These are phyloP conservation scores for Eutypella sp. DNA, from an alignment of 2,329 filamentous ascomycete species.

Conservation along the genomic window DNA sequence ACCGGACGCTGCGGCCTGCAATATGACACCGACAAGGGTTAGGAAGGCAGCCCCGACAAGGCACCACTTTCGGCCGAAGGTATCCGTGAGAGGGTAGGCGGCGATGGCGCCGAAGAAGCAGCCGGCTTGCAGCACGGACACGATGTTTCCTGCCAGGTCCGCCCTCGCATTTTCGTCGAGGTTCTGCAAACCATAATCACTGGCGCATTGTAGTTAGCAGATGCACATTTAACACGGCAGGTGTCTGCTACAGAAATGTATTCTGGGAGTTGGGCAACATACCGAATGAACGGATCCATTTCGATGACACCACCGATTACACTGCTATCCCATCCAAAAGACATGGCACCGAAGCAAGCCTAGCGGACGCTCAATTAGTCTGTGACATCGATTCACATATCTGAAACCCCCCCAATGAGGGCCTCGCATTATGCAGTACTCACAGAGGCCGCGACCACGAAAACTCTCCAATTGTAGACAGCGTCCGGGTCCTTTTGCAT, in stretches of 20 bases:
- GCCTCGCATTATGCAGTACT: constrained; percentile 16
- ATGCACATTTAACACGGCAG: too few species aligned
- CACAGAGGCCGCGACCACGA: constrained; percentile 56
- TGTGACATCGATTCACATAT: background rate
- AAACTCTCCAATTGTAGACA: constrained; percentile 67
- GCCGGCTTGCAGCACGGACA: constrained; percentile 48
- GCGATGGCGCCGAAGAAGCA: constrained; percentile 35
- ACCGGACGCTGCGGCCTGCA: constrained; percentile 55
- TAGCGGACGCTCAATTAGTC: constrained; percentile 9
- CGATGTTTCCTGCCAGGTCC: constrained; percentile 59
- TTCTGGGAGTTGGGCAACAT: constrained; percentile 20
- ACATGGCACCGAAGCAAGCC: constrained; percentile 44
- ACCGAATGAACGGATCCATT: constrained; percentile 52
- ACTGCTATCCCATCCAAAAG: constrained; percentile 59
- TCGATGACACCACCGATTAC: constrained; percentile 64
- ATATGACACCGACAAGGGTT: constrained; percentile 53
- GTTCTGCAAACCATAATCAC: too few species aligned
- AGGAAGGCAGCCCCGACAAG: constrained; percentile 50
- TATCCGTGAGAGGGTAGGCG: constrained; percentile 48
- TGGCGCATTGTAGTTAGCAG: too few species aligned
- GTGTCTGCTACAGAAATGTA: too few species aligned
- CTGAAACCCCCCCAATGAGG: too few species aligned
- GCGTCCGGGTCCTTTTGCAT: constrained; percentile 62
- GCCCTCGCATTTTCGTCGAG: too few species aligned
- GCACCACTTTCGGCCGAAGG: constrained; percentile 47